phyloP scores from a whole-genome alignment of 2,329 filamentous ascomycete genomes.

The Aspergillus sp. region DNA sequence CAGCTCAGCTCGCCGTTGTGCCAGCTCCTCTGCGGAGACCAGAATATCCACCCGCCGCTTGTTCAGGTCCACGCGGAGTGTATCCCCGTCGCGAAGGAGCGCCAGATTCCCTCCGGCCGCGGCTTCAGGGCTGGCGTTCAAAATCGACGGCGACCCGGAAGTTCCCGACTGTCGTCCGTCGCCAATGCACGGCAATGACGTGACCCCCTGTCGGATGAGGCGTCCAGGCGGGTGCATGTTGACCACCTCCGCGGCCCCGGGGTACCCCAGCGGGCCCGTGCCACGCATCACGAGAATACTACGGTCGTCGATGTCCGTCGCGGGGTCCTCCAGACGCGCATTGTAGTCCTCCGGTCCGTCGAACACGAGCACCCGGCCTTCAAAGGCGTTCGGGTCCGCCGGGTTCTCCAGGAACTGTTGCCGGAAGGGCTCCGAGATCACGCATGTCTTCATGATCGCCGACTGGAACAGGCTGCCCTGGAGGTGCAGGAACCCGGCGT shows the following conservation, averaged over 20 bases:
- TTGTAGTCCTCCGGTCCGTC: constrained; percentile 54
- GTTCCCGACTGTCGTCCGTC: constrained; percentile 58
- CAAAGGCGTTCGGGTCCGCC: constrained; percentile 49
- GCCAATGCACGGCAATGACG: constrained; percentile 52
- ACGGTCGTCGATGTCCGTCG: constrained; percentile 37
- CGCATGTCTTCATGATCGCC: constrained; percentile 55
- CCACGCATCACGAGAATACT: constrained; percentile 53
- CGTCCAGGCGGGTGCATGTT: constrained; percentile 52
- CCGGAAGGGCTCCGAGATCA: constrained; percentile 48
- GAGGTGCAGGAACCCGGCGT: constrained; percentile 54
- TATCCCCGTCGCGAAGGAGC: constrained; percentile 51
- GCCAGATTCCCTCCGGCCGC: constrained; percentile 55
- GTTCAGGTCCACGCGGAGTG: constrained; percentile 50
- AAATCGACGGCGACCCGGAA: constrained; percentile 54
- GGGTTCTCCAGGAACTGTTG: constrained; percentile 47
- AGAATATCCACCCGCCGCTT: constrained; percentile 52
- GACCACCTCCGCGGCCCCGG: constrained; percentile 53
- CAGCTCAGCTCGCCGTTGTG: constrained; percentile 37
- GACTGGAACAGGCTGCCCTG: constrained; percentile 51
- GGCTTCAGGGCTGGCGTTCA: constrained; percentile 58
- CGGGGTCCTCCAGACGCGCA: constrained; percentile 41
- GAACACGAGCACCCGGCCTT: constrained; percentile 49
- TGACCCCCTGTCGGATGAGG: constrained; percentile 47
- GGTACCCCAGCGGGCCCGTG: constrained; percentile 50
- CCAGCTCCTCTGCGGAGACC: constrained; percentile 43